Base-by-base conservation (phyloP, 1,284 basidiomycete species). In the Rhodotorula sp. region DNA sequence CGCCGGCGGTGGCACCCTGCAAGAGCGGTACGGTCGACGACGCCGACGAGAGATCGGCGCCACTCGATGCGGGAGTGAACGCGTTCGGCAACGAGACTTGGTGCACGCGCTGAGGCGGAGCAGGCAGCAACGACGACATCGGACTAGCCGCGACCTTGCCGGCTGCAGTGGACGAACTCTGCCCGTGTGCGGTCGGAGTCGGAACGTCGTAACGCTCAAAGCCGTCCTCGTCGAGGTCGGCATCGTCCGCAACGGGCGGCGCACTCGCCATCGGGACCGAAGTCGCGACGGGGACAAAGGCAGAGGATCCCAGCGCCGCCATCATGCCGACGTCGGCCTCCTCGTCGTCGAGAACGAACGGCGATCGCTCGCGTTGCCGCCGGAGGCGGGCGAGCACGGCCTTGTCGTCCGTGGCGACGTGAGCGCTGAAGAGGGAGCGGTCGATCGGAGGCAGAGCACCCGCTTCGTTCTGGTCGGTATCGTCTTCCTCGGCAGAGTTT, bases 401-500 rank as follows among this genome's bases (percentile, higher is more conserved):
- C 56, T 75, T 75, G 70, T 75, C 74, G 64, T 75, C 74, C 20
- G 74, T 74, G 17, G 74, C 74, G 14, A 75, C 37, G 46, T 75
- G 74, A 5, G 72, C 74, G 4, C 66, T 17, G 62, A 53, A 73
- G 18, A 70, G 29, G 4, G 70, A 60, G 22, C 62, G 69, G 33
- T 70, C 73, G 63, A 60, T 37, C 3, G 66, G 64, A 7, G 26
- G 29, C 2, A 58, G 64, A 22, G 29, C 49, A 8, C 46, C 60
- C 22, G 59, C 65, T 3, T 56, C 49, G 8, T 58, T 46, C 24
- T 64, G 46, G 18, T 54, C 62, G 14, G 30, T n/a, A 15, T 46
- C 26, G 15, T 58, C 49, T 1, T 17, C 24, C 1, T 18, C 33
- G 18, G 26, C 20, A 18, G 48, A 20, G 48, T 49, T 18, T 24